Evolutionary conservation across 352 stramenopile species (phyloP).

Genomic region (Phytophthora pistaciae): DNA sequence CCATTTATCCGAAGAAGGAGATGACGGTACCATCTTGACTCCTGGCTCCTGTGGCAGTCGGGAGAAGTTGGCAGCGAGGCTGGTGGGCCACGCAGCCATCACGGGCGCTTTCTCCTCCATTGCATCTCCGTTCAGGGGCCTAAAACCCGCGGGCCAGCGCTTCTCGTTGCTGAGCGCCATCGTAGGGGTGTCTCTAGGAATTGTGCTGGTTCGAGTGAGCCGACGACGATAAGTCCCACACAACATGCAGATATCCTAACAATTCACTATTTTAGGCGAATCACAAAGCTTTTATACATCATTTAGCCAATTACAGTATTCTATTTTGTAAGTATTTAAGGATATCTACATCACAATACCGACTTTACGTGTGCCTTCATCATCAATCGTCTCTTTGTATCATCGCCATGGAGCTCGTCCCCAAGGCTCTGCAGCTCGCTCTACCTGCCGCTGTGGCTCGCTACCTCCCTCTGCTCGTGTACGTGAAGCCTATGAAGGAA

Average conservation of each 20-base stretch:
- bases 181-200: constrained; percentile 1
- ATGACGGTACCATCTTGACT: constrained; percentile 48
- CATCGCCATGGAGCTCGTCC: constrained; percentile 31
- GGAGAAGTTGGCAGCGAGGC: constrained; percentile 44
- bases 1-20: not conserved
- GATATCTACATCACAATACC: constrained; percentile 1
- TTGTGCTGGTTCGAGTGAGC: not conserved
- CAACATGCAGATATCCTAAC: constrained; percentile 26
- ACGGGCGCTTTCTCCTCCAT: constrained; percentile 28
- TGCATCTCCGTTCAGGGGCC: not conserved
- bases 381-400: constrained; percentile 8
- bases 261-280: not conserved
- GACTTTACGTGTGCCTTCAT: constrained; percentile 13
- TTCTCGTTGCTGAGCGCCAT: constrained; percentile 39
- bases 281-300: not conserved
- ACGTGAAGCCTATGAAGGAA: not conserved
- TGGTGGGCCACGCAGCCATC: constrained; percentile 53
- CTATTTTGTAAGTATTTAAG: not conserved
- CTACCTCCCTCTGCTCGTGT: constrained; percentile 33
- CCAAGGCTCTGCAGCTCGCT: constrained; percentile 35
- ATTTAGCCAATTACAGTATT: constrained; percentile 18
- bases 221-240: constrained; percentile 18
- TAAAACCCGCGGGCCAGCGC: constrained; percentile 8
- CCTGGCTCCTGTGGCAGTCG: constrained; percentile 37
- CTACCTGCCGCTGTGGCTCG: constrained; percentile 24